Base-by-base conservation (phyloP, 768 basidiomycete genomes). In the Butyriboletus loyo region DNA sequence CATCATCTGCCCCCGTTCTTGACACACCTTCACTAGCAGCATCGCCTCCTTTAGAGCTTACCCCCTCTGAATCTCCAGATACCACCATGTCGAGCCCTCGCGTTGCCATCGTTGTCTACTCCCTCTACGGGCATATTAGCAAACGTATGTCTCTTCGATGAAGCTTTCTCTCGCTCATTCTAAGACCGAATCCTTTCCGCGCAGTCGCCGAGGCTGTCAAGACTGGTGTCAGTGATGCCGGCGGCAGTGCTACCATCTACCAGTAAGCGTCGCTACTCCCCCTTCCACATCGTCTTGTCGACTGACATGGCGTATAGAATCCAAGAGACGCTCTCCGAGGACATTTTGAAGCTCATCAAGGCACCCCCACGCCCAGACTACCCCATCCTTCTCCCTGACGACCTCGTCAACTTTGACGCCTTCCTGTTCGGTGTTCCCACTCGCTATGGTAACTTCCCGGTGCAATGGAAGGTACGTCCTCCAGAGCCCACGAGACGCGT, bases 301-400 rank as follows among this genome's bases (percentile, higher is more conserved):
- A 49, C 46, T 36, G 11, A 57, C 14, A 4, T 28, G 7, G 1
- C 8, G 5, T 22, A 11, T 27, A 90, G 88, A 66, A 81, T 95
- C 57, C 74, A 87, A 52, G 93, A 96, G 73, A 96, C 90, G 17
- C 85, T 96, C 50, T 70, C 86, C 3, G 69, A 79, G 17, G 88
- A 91, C 25, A 68, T 94, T 49, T 74, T 93, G 52, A 68, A 69
- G 48, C 79, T 80, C 66, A 81, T 95, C 79, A 72, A 82, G 61
- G 90, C 89, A 1, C 82, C 85, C 5, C 70, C 86, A 13, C 89
- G 87, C 66, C 80, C 83, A 44, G 73, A 80, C 60, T 91, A 91
- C 71, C 65, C 64, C 4, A 27, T 62, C 44, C 52, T 69, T 22
- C 53, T 66, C 43, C 68, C 68, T 10, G 62, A 67, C 6, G 68